Base-by-base conservation (phyloP, 768 basidiomycete species). In the Wakefieldia striispora region DNA sequence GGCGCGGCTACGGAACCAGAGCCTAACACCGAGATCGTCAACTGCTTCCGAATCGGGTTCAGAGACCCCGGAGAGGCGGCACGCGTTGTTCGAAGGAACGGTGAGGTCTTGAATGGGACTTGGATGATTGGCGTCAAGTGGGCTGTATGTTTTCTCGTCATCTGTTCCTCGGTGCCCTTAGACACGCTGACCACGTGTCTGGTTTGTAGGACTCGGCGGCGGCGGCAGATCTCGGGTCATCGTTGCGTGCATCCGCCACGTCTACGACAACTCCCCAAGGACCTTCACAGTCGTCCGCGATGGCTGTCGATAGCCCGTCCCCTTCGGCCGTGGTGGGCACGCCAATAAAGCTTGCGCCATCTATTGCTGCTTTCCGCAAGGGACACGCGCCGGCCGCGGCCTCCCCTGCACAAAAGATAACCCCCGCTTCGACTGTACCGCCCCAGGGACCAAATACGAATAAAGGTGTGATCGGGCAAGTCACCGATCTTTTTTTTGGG, bases 61-160 rank as follows among this genome's bases (percentile, higher is more conserved):
- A 67, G 70, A 36, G 81, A 87, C 52, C 71, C 81, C 8, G 83
- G 79, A 20, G 88, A 91, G 49, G 91, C 91, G 0, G 67, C 88
- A 54, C 75, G 91, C 11, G 89, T 91, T 2, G 81, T 91, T 14
- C 73, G 88, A 43, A 87, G 87, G 69, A 94, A 86, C 56, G 92
- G 92, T 3, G 91, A 94, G 43, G 69, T 93, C 2, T 62, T 94
- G 19, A 71, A 77, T 11, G 86, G 86, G 4, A 77, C 75, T 41
- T 89, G 81, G 76, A 94, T 94, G 91, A 72, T 94, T 31, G 92
- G 91, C 12, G 83, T 81, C 36, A 91, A 91, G 66, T 90, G 85
- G 84, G 86, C 87, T 23, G 91, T 91, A 63, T 52, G 88, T 81
- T 17, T 33, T 5, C 41, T 43, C 24, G 19, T 27, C 31, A 11